Evolutionary conservation across 805 yeast genomes (phyloP), one percentile per base, ranked within the genome.

Genomic region (Scheffersomyces coipomensis): DNA sequence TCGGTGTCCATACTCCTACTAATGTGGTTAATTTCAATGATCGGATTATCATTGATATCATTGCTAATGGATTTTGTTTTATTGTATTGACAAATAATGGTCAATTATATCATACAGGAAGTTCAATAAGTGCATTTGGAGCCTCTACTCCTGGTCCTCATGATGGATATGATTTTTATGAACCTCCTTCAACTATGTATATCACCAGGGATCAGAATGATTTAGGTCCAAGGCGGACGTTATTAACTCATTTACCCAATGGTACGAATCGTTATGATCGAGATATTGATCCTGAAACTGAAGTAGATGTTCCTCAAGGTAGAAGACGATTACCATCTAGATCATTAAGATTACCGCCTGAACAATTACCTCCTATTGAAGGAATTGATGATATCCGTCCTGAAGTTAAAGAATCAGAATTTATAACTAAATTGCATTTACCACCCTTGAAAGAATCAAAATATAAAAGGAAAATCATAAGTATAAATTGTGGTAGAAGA

Each of bases 41-140:
- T 3, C 45, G 53, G 18, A 46, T 61, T 2, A 54, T 76, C 1
- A 52, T 71, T 1, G 82, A 78, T 46, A 62, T 83, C 1, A 65
- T 76, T 18, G 79, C 81, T 7, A 85, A 85, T 22, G 91, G 91
- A 1, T 83, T 71, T 51, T 73, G 81, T 3, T 78, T 81, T 44
- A 79, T 79, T 36, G 62, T 84, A 2, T 60, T 84, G 25, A 74
- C 84, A 0, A 66, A 68, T 21, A 56, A 68, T 1, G 89, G 90
- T 1, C 62, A 72, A 4, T 52, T 85, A 5, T 83, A 68, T 55
- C 68, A 68, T 23, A 76, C 84, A 4, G 88, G 85, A 0, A 39
- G 42, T 17, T 27, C 46, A 4, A 35, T 37, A 19, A 30, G 33
- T 16, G 11, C 27, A 11, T 10, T 30, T 17, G 23, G 40, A 29